Evolutionary conservation across 192 early-diverging fungal genomes (phyloP), one percentile per base, ranked within the genome.

Genomic region (Podila horticola): DNA sequence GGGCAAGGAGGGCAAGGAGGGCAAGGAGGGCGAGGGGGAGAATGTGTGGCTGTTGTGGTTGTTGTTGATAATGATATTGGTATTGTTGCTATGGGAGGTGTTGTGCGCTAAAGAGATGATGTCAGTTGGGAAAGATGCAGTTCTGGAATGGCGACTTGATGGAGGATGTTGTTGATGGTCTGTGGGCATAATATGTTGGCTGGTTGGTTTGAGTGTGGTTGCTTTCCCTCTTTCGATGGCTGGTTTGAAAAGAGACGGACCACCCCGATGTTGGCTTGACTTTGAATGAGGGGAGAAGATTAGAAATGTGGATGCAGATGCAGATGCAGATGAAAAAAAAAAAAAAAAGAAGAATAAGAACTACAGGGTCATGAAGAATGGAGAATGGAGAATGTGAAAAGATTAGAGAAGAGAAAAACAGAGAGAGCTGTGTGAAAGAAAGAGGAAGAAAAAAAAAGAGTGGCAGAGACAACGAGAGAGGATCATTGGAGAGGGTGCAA

Each of bases 141-240:
- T 24, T 59, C 31, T 74, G 73, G 29, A 59, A 68, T 62, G 73
- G 66, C 9, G 73, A 68, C 17, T 62, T 60, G 49, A 67, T 45
- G 34, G 41, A 3, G 41, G 41, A 45, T 45, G 41, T 17, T 45
- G 41, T 12, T 17, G 41, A 45, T 45, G 41, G 41, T 45, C 41
- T 45, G 41, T 45, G 41, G 13, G 41, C 41, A 45, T 17, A 45
- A 45, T 45, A 45, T 45, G 38, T 41, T 41, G 38, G 38, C 12
- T 41, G 9, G 38, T 12, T 41, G 38, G 38, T 41, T 12, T 41
- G 12, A 12, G 38, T 12, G 41, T 45, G 41, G 41, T 45, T 45
- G 41, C 13, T 12, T 36, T 36, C 2, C 15, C 41, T 45, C 4
- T 10, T 6, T 38, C 0, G 41, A 45, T 45, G 41, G 34, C 15